phyloP scores from a whole-genome alignment of 202 grass and related monocot genomes.

The Schoenoplectus tabernaemontani region DNA sequence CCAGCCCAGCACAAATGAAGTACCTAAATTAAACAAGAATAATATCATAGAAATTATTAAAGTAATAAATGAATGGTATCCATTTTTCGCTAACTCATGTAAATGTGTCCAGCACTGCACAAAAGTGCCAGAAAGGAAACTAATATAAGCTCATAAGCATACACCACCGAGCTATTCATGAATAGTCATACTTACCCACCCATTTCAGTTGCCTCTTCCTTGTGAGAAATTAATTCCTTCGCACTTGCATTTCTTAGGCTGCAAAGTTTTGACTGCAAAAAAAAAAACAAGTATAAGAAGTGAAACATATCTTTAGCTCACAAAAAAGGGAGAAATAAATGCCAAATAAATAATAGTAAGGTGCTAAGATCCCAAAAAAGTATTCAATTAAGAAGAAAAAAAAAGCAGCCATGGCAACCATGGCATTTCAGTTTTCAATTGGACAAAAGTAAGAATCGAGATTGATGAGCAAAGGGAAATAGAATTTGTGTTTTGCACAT shows the following conservation, averaged over 20 bases:
- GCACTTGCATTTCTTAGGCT: constrained; percentile 58
- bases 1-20: constrained; percentile 79
- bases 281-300: constrained; percentile 27
- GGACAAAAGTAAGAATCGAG: background rate
- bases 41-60: constrained; percentile 22
- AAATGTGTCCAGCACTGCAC: background rate
- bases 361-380: background rate
- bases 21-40: constrained; percentile 53
- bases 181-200: constrained; percentile 61
- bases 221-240: constrained; percentile 51
- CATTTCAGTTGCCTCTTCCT: constrained; percentile 95
- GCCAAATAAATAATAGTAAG: constrained; percentile 1
- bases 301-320: background rate
- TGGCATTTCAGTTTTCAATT: background rate
- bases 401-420: background rate
- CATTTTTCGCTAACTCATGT: constrained; percentile 1
- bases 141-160: background rate
- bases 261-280: constrained; percentile 73
- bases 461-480: background rate
- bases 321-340: background rate
- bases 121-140: background rate
- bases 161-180: background rate
- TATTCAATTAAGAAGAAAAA: background rate
- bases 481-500: background rate
- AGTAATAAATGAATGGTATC: constrained; percentile 10